Conservation (phyloP, 2,329 filamentous ascomycete genomes). For the Blastomyces percursus region DNA sequence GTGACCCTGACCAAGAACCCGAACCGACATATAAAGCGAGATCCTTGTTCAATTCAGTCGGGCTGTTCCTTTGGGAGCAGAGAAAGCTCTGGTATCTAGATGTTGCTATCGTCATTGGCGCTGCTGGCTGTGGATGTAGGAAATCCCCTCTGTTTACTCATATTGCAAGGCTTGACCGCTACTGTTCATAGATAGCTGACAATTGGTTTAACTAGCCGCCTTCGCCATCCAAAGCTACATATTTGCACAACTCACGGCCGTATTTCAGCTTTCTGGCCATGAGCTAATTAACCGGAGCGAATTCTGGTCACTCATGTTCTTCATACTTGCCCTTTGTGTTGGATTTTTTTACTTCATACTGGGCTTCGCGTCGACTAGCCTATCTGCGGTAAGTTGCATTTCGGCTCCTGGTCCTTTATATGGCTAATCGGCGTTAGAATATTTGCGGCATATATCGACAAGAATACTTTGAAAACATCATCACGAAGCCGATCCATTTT, state of each 20-base stretch:
- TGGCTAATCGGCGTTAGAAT: constrained; percentile 22
- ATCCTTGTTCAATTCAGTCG: constrained; percentile 16
- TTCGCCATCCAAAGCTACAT: constrained; percentile 33
- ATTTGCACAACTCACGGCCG: constrained; percentile 39
- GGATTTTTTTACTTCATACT: constrained; percentile 36
- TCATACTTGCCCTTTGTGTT: constrained; percentile 42
- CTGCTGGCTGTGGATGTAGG: constrained; percentile 25
- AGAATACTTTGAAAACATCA: constrained; percentile 37
- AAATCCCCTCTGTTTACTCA: background rate
- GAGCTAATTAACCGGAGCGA: constrained; percentile 34
- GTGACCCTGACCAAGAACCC: constrained; percentile 6
- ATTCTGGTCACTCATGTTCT: constrained; percentile 48
- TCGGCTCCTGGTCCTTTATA: constrained; percentile 18
- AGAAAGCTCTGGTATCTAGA: constrained; percentile 23
- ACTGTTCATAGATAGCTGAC: background rate
- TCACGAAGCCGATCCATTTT: constrained; percentile 34
- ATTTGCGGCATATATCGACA: constrained; percentile 31
- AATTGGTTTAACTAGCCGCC: constrained; percentile 14
- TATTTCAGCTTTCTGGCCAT: constrained; percentile 35
- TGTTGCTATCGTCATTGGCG: constrained; percentile 17
- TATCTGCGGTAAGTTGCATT: constrained; percentile 32
- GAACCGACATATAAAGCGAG: constrained; percentile 6
- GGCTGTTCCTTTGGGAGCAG: constrained; percentile 25
- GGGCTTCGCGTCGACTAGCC: constrained; percentile 36
- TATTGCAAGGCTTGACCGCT: background rate